Base-by-base conservation (phyloP, 495 filamentous ascomycete genomes). In the Aspergillus cavernicola region DNA sequence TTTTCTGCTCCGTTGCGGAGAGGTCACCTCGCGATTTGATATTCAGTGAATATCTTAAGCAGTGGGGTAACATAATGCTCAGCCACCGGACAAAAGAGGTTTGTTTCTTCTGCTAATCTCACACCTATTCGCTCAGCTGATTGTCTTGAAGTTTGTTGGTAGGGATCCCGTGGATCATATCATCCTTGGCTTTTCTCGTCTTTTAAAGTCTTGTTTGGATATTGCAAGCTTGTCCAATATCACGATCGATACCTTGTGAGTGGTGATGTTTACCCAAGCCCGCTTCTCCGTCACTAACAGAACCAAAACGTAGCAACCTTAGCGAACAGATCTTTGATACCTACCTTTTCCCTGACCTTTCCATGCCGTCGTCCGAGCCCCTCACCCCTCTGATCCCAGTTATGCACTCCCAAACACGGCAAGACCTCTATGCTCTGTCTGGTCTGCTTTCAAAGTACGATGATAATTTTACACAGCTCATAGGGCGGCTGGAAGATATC, bases 291-390 rank as follows among this genome's bases (percentile, higher is more conserved):
- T 49, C 61, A 13, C 32, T 50, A 43, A 50, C 16, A 44, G 5
- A n/a, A n/a, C 0, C 18, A 41, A n/a, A 23, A n/a, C 44, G 8
- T 18, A 56, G 53, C 40, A 66, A 68, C 5, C 74, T 90, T 36
- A 76, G 80, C 15, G 77, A 79, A 43, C 70, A 69, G 12, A 66
- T 93, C 13, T 85, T 91, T 58, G 77, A 71, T 53, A 80, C 74
- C 36, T 86, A 88, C 57, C 77, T 95, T 1, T 92, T 90, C 59
- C 86, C 84, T 0, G 78, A 78, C 7, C 67, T 85, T 19, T 72
- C 80, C 2, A 52, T 61, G 7, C 50, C 66, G 1, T 57, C 57
- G 2, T 57, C 59, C 15, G 51, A 58, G 2, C 40, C 47, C 1
- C 56, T 63, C 11, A 56, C 56, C 16, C 66, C 71, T 19, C 69